A percentile compares a stretch with the other conserved stretches of the same genome.
Conservation (phyloP, 306 rosid genomes). For the Myrica gale region DNA sequence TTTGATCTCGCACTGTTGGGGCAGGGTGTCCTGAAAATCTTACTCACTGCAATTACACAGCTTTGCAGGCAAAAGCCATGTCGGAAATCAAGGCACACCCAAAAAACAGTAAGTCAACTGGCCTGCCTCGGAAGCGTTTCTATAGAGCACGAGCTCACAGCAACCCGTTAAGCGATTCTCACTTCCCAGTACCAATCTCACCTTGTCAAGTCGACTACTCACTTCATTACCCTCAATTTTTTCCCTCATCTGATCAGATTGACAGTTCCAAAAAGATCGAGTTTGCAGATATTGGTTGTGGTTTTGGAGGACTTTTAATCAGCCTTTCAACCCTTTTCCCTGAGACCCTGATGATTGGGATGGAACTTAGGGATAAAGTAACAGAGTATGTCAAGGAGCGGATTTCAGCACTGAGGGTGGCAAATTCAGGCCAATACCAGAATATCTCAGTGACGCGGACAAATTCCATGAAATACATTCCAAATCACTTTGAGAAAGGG, state of each 20-base stretch:
- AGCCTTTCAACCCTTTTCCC: conserved; percentile 87
- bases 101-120: conserved; percentile 73
- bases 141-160: conserved; percentile 97
- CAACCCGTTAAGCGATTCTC: conserved; percentile 95
- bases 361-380: conserved; percentile 95
- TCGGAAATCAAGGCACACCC: conserved; percentile 53
- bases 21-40: conserved; percentile 25
- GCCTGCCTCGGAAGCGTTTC: conserved; percentile 94
- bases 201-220: conserved; percentile 74
- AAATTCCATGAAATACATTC: conserved; percentile 95
- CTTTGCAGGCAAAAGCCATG: conserved; percentile 43
- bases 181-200: conserved; percentile 79
- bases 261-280: conserved; percentile 51
- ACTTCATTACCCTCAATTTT: conserved; percentile 67
- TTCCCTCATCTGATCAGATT: conserved; percentile 45
- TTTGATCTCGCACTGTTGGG: conserved; percentile 11
- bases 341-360: conserved; percentile 81
- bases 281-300: conserved; percentile 97
- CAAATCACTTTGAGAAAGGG: conserved; percentile 84
- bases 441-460: conserved; percentile 85
- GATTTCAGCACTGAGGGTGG: conserved; percentile 58
- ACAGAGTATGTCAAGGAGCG: conserved; percentile 93
- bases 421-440: conserved; percentile 80
- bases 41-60: conserved; percentile 34
- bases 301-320: conserved; percentile 91